These are phyloP conservation scores for Talaromyces marneffei DNA, from an alignment of 2,329 filamentous ascomycete species.

Conservation along the genomic window DNA sequence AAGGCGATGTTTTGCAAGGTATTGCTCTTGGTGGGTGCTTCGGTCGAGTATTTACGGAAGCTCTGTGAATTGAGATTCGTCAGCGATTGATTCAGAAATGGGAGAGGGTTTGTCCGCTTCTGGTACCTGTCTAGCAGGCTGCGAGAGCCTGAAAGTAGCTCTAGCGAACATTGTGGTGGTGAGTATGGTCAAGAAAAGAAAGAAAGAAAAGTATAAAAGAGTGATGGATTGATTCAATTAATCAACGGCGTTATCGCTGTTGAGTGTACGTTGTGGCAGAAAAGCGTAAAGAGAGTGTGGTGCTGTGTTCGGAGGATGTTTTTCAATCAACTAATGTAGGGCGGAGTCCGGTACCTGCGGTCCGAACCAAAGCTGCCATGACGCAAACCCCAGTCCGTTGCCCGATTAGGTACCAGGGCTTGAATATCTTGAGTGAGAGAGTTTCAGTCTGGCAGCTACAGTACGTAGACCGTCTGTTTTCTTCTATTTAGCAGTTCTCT, in stretches of 20 bases:
- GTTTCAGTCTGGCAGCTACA: neutral
- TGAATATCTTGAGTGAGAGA: neutral
- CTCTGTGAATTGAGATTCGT: constrained; percentile 40
- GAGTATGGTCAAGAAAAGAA: neutral
- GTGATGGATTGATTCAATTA: constrained; percentile 2
- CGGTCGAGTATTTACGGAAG: constrained; percentile 68
- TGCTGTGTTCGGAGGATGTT: neutral
- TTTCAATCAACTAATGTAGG: neutral
- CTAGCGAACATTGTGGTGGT: constrained; percentile 59
- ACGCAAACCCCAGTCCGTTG: neutral
- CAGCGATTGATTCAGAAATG: constrained; percentile 5
- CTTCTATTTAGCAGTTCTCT: neutral
- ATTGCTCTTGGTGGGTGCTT: constrained; percentile 42
- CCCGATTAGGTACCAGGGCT: neutral
- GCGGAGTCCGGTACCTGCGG: neutral
- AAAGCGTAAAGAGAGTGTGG: neutral
- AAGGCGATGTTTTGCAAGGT: constrained; percentile 56
- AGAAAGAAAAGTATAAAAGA: neutral
- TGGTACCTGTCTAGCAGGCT: constrained; percentile 60
- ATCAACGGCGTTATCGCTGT: neutral
- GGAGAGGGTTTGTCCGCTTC: constrained; percentile 24
- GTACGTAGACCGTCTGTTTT: neutral
- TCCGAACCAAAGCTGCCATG: neutral
- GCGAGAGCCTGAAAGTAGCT: constrained; percentile 57
- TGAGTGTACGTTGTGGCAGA: neutral